phyloP scores from a whole-genome alignment of 2,329 filamentous ascomycete genomes.

The Sporothrix protearum region DNA sequence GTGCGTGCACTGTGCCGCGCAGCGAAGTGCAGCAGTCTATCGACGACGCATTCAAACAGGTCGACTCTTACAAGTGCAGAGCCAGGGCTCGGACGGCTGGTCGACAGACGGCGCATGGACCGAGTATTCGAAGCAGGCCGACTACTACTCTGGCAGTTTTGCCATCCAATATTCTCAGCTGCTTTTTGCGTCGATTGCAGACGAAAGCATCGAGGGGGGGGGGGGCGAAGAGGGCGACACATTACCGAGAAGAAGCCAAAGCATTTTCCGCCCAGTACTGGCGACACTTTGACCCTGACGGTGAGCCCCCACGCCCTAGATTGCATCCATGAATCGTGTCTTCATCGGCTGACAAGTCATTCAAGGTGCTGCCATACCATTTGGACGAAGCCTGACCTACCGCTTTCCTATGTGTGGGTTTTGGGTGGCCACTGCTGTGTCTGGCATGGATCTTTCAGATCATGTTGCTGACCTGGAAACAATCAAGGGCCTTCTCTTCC shows the following conservation, averaged over 20 bases:
- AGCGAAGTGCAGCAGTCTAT: neutral
- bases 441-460: conserved; percentile 33
- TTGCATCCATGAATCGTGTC: neutral
- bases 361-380: conserved; percentile 45
- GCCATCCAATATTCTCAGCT: conserved; percentile 35
- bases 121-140: conserved; percentile 16
- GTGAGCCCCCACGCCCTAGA: neutral
- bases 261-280: conserved; percentile 1
- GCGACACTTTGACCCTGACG: neutral
- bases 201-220: conserved; percentile 30
- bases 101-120: conserved; percentile 24
- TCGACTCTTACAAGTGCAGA: conserved; percentile 5
- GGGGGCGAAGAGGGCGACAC: neutral
- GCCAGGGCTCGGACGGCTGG: conserved; percentile 16
- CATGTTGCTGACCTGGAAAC: neutral
- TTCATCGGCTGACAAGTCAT: conserved; percentile 29
- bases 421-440: conserved; percentile 40
- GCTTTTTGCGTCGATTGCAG: conserved; percentile 37
- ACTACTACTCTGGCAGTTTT: conserved; percentile 30
- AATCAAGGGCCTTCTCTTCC: neutral
- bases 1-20: conserved; percentile 13
- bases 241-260: neutral
- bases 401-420: conserved; percentile 44
- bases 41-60: neutral
- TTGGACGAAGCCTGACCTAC: conserved; percentile 45